Percentiles rank a stretch among this genome's conserved stretches.
These are phyloP conservation scores for Sonneratia caseolaris DNA, from an alignment of 345 rosid species.

Conservation along the genomic window DNA sequence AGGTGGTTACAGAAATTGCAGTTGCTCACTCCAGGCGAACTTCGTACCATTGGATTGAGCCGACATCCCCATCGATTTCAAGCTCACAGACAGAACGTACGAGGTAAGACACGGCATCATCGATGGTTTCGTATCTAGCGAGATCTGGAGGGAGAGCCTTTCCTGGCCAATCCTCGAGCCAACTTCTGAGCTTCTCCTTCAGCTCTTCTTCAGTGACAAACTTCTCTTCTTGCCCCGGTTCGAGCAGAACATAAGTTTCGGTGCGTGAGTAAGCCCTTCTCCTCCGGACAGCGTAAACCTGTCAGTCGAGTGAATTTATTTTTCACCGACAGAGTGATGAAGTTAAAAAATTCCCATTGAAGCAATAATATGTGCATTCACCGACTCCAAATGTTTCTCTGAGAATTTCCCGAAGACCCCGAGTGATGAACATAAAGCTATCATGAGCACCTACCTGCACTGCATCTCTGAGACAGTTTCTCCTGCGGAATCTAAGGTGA, in stretches of 20 bases:
- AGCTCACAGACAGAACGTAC: conserved; percentile 69
- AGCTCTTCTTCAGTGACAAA: conserved; percentile 78
- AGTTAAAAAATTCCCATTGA: not conserved
- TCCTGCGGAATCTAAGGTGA: conserved; percentile 9
- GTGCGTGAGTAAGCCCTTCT: conserved; percentile 47
- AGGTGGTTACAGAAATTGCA: not conserved
- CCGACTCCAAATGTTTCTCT: not conserved
- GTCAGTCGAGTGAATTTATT: not conserved
- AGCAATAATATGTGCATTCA: not conserved
- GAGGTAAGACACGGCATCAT: conserved; percentile 65
- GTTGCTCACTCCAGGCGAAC: conserved; percentile 53
- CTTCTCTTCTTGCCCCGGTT: conserved; percentile 72
- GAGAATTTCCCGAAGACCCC: not conserved
- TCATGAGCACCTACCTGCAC: conserved; percentile 17
- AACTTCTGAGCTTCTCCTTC: conserved; percentile 42
- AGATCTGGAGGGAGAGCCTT: conserved; percentile 66
- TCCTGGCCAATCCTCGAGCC: conserved; percentile 73
- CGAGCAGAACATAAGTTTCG: conserved; percentile 63
- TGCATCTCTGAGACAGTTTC: conserved; percentile 2
- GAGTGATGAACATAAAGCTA: not conserved
- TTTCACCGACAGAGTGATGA: not conserved
- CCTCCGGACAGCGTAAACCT: conserved; percentile 46
- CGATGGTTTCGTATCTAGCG: conserved; percentile 47
- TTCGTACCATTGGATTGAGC: conserved; percentile 82
- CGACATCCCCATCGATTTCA: conserved; percentile 66